phyloP scores from a whole-genome alignment of 768 basidiomycete genomes.

The Kwoniella pini region DNA sequence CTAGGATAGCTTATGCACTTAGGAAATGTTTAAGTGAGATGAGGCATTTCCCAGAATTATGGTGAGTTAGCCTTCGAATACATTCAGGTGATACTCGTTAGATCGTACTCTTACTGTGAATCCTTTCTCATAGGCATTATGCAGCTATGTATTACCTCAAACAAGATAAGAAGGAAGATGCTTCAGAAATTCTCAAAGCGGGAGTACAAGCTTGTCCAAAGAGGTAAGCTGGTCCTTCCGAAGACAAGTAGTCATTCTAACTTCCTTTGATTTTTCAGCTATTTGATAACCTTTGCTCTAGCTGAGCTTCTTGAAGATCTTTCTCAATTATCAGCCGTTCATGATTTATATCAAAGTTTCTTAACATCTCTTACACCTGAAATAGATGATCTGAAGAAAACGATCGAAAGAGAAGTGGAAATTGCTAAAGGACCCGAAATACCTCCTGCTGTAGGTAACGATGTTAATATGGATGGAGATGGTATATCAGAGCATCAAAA shows the following conservation, averaged over 20 bases:
- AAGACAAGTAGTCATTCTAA: no score
- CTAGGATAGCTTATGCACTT: constrained; percentile 77
- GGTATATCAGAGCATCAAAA: constrained; percentile 55
- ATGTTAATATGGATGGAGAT: constrained; percentile 50
- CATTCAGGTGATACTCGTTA: no score
- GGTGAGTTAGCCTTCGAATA: constrained; percentile 67
- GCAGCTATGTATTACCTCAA: constrained; percentile 78
- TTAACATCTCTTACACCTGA: constrained; percentile 63
- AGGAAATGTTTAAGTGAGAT: constrained; percentile 86
- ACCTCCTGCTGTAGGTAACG: constrained; percentile 22
- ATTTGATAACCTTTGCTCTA: constrained; percentile 85
- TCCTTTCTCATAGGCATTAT: constrained; percentile 70
- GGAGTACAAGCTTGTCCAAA: constrained; percentile 85
- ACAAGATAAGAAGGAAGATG: constrained; percentile 78
- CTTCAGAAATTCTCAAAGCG: constrained; percentile 71
- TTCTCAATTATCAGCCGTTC: constrained; percentile 69
- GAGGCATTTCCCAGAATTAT: constrained; percentile 93
- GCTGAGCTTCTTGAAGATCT: constrained; percentile 70
- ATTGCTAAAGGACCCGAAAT: constrained; percentile 52
- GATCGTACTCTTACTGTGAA: no score
- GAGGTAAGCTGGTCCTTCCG: constrained; percentile 59
- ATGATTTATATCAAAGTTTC: constrained; percentile 71
- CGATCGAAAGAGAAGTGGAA: constrained; percentile 57
- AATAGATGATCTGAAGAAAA: constrained; percentile 46
- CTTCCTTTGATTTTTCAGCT: constrained; percentile 59